A percentile compares a stretch with the other conserved stretches of the same genome.
These are phyloP conservation scores for Crithidia fasciculata DNA, from an alignment of 208 protist genomes.

Conservation along the genomic window DNA sequence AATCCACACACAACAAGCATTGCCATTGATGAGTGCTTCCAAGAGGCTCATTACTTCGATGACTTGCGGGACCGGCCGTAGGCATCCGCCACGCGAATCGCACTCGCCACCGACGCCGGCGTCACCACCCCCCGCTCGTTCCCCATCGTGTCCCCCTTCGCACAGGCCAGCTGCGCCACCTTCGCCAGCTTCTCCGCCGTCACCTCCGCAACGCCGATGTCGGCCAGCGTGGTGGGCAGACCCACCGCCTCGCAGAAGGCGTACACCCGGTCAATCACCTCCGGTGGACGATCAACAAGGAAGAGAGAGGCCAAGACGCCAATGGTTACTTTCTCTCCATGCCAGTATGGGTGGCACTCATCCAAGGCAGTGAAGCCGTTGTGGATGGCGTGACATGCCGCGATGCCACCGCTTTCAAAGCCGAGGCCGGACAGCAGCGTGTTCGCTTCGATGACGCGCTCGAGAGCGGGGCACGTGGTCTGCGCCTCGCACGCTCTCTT, in stretches of 20 bases:
- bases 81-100: slow-evolving; percentile 20
- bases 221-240: slow-evolving; percentile 35
- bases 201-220: slow-evolving; percentile 23
- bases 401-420: slow-evolving; percentile 31
- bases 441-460: slow-evolving; percentile 44
- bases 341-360: slow-evolving; percentile 29
- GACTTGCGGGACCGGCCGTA: slow-evolving; percentile 23
- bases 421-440: slow-evolving; percentile 40
- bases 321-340: slow-evolving; percentile 41
- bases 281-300: slow-evolving; percentile 25
- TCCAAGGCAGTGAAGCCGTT: slow-evolving; percentile 33
- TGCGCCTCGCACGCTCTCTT: slow-evolving; percentile 36
- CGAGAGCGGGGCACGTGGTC: slow-evolving; percentile 32
- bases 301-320: slow-evolving; percentile 29
- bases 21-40: too few relatives aligned
- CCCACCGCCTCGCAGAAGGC: slow-evolving; percentile 36
- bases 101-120: slow-evolving; percentile 19
- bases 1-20: too few relatives aligned
- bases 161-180: slow-evolving; percentile 17
- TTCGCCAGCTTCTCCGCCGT: slow-evolving; percentile 22
- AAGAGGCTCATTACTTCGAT: too few relatives aligned
- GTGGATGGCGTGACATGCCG: slow-evolving; percentile 39
- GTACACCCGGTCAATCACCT: slow-evolving; percentile 29
- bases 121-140: slow-evolving; percentile 34
- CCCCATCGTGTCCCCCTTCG: slow-evolving; percentile 37